Conservation (phyloP, 768 basidiomycete genomes). For the Lyophyllum decastes region DNA sequence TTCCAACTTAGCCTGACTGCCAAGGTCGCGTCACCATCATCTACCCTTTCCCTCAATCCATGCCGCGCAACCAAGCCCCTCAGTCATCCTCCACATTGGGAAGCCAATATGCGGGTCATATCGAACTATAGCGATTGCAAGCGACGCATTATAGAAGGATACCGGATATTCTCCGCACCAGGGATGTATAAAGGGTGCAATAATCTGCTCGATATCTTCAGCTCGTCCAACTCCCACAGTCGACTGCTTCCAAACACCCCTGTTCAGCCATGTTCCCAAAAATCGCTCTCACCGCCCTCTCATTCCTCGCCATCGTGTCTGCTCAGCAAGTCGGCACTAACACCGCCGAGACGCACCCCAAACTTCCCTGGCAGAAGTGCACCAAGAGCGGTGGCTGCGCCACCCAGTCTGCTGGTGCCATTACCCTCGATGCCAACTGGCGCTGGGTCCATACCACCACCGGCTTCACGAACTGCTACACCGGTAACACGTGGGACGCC, state of each 20-base stretch:
- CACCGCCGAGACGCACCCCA: conserved; percentile 45
- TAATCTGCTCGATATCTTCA: background rate
- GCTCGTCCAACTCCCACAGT: background rate
- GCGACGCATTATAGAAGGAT: background rate
- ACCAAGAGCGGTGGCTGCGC: conserved; percentile 46
- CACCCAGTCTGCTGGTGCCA: conserved; percentile 30
- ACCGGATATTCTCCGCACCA: conserved; percentile 8
- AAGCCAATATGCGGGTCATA: background rate
- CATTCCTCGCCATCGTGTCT: conserved; percentile 33
- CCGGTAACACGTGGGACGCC: conserved; percentile 54
- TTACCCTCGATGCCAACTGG: conserved; percentile 61
- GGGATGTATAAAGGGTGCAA: conserved; percentile 1
- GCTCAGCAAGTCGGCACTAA: conserved; percentile 35
- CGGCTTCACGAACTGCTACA: conserved; percentile 49
- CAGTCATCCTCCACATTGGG: background rate
- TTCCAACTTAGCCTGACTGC: background rate
- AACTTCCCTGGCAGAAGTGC: conserved; percentile 43
- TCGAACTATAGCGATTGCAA: background rate
- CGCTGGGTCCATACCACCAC: conserved; percentile 37
- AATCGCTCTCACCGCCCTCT: conserved; percentile 37
- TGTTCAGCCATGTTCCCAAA: conserved; percentile 35
- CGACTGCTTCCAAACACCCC: background rate
- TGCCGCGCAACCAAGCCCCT: background rate
- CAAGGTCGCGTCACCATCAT: background rate
- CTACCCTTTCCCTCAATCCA: background rate